A percentile compares a stretch with the other conserved stretches of the same genome.
Conservation (phyloP, 345 rosid species). For the Reutealis trisperma region DNA sequence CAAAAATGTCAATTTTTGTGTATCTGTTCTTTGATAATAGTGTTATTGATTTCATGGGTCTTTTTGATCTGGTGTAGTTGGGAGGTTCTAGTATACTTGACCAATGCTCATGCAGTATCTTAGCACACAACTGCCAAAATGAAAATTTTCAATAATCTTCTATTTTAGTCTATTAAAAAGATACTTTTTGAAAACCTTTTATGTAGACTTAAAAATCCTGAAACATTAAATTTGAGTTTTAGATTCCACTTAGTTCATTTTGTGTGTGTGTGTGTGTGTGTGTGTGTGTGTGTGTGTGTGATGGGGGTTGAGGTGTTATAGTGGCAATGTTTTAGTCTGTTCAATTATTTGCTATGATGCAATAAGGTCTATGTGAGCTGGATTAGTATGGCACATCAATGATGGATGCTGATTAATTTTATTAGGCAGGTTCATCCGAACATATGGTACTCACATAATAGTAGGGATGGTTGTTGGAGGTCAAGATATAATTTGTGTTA, state of each 20-base stretch:
- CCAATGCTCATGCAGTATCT: neutral
- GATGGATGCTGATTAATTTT: conserved; percentile 39
- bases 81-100: too few species aligned
- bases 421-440: conserved; percentile 68
- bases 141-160: neutral
- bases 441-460: conserved; percentile 71
- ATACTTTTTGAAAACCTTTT: neutral
- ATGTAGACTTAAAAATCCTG: neutral
- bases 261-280: too few species aligned
- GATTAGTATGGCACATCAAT: conserved; percentile 14
- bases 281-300: too few species aligned
- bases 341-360: too few species aligned
- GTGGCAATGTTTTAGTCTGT: too few species aligned
- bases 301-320: neutral
- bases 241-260: neutral
- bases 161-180: neutral
- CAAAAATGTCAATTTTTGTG: too few species aligned
- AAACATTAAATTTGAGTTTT: neutral
- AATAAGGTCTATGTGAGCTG: neutral
- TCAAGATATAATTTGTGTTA: conserved; percentile 63
- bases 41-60: too few species aligned
- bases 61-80: too few species aligned
- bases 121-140: neutral
- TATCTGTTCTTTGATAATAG: too few species aligned
- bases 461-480: conserved; percentile 75